Evolutionary conservation across 495 filamentous ascomycete genomes (phyloP).

Genomic region (Corynascus novoguineensis): DNA sequence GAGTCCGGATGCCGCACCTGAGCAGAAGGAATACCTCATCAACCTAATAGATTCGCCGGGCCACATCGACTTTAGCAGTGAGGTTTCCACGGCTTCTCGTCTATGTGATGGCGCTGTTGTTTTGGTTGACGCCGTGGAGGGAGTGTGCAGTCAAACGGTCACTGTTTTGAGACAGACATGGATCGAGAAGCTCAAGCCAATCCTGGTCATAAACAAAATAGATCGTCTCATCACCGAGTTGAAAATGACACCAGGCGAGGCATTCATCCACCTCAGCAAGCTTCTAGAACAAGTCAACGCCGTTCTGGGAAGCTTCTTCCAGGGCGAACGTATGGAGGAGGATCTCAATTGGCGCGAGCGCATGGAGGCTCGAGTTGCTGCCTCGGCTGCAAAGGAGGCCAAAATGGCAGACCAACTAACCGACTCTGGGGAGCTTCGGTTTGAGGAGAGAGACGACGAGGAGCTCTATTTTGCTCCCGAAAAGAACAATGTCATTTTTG

Average conservation of each 20-base stretch:
- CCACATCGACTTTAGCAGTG: slow-evolving; percentile 97
- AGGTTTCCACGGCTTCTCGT: slow-evolving; percentile 92
- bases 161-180: slow-evolving; percentile 93
- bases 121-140: slow-evolving; percentile 96
- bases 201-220: slow-evolving; percentile 97
- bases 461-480: slow-evolving; percentile 97
- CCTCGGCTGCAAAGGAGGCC: slow-evolving; percentile 45
- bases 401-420: slow-evolving; percentile 45
- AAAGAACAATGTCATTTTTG: slow-evolving; percentile 98
- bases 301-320: slow-evolving; percentile 94
- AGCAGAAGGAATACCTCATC: slow-evolving; percentile 83
- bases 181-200: slow-evolving; percentile 90
- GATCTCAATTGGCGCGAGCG: slow-evolving; percentile 93
- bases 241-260: slow-evolving; percentile 84
- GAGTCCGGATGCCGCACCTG: slow-evolving; percentile 60
- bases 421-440: slow-evolving; percentile 57
- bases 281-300: slow-evolving; percentile 94
- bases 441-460: slow-evolving; percentile 91
- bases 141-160: slow-evolving; percentile 96
- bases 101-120: slow-evolving; percentile 94
- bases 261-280: slow-evolving; percentile 83
- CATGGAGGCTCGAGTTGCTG: slow-evolving; percentile 76
- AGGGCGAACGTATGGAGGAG: slow-evolving; percentile 98
- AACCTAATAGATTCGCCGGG: slow-evolving; percentile 98
- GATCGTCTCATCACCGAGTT: slow-evolving; percentile 89